Evolutionary conservation across 2,329 filamentous ascomycete species (phyloP), one percentile per base, ranked within the genome.

Genomic region (Neonectria magnoliae): DNA sequence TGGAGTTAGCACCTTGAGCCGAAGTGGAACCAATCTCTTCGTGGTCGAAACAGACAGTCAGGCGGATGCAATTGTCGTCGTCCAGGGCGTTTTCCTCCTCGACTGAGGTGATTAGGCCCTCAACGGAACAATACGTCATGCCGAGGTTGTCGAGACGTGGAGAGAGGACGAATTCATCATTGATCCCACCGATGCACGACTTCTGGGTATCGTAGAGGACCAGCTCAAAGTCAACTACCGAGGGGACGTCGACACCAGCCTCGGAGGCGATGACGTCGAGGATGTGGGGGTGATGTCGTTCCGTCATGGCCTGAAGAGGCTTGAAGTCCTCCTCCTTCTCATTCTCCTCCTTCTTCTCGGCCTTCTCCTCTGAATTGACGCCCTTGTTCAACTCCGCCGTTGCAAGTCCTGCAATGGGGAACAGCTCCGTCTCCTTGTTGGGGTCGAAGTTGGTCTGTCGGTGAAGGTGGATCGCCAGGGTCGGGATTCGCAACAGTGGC

Each of bases 201-300:
- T 95, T 92, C 76, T 99, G 96, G 10, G 94, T 97, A 78, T 99
- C 96, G 80, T 97, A 99, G 45, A 99, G 89, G n/a, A 98, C 88
- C 73, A 98, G 88, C 82, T 99, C 96, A 73, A 99, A 99, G 81
- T 99, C 96, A 53, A 96, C 83, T 18, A 99, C 87, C 64, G 94
- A 89, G 3, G 88, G 83, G 0, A 91, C 85, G 18, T 88, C 81
- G 36, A 92, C 91, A 7, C 87, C 91, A 2, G 92, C 91, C 75
- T 97, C 90, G 38, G 90, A 84, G 31, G 96, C 94, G 70, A 99
- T 91, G 48, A 97, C 84, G 66, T 97, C 90, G 63, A 99, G 86
- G 64, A 99, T 84, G 73, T 92, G 92, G 4, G 95, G 90, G 79
- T 98, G 95, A 79, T 99, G 96, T 65, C 96, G 90, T 77, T 97